A percentile compares a stretch with the other conserved stretches of the same genome.
Evolutionary conservation across 1,284 basidiomycete genomes (phyloP).

Genomic region (Boletellus deceptivus): DNA sequence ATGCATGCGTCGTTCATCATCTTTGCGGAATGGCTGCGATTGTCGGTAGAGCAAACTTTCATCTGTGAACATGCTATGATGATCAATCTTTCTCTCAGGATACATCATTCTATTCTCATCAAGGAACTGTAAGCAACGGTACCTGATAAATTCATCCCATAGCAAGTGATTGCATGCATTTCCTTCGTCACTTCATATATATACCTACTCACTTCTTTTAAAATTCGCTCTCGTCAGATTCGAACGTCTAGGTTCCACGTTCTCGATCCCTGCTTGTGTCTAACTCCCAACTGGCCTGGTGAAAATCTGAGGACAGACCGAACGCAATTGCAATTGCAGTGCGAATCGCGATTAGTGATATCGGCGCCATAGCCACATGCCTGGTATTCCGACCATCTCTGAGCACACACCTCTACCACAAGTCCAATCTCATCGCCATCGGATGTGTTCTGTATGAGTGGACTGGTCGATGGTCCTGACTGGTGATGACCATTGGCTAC

Average conservation of each 20-base stretch:
- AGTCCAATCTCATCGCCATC: slow-evolving; percentile 59
- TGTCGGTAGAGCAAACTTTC: slow-evolving; percentile 40
- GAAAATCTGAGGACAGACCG: slow-evolving; percentile 73
- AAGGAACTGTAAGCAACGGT: slow-evolving; percentile 39
- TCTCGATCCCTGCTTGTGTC: slow-evolving; percentile 7
- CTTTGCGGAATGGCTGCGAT: slow-evolving; percentile 48
- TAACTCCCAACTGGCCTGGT: slow-evolving; percentile 51
- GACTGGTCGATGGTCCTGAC: too few relatives aligned
- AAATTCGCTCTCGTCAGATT: slow-evolving; percentile 56
- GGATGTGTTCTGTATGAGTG: slow-evolving; percentile 56
- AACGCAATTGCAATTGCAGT: slow-evolving; percentile 65
- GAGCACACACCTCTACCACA: too few relatives aligned
- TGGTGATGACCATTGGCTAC: too few relatives aligned
- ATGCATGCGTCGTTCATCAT: slow-evolving; percentile 60
- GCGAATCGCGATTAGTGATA: slow-evolving; percentile 67
- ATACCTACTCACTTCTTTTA: not conserved
- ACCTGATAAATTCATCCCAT: slow-evolving; percentile 18
- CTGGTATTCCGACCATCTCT: too few relatives aligned
- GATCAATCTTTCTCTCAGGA: slow-evolving; percentile 33
- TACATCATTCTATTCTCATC: slow-evolving; percentile 62
- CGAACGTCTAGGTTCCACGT: not conserved
- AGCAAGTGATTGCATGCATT: slow-evolving; percentile 28
- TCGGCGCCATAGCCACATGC: slow-evolving; percentile 61
- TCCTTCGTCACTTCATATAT: not conserved
- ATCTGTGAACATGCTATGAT: not conserved